These are phyloP conservation scores for Cadophora malorum DNA, from an alignment of 2,329 filamentous ascomycete species.

Conservation along the genomic window DNA sequence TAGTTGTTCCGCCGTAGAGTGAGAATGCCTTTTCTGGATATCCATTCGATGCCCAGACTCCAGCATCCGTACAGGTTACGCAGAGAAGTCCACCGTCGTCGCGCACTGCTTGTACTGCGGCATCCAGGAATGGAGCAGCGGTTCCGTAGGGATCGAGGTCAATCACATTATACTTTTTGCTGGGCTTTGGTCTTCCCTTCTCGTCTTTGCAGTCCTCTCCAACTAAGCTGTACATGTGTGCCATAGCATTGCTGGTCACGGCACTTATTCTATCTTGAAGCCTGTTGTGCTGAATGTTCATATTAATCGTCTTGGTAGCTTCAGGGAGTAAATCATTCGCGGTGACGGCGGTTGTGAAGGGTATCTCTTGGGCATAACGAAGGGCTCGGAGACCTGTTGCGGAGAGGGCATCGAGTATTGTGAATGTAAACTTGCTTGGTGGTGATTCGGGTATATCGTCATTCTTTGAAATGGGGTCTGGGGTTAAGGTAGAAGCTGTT, in stretches of 20 bases:
- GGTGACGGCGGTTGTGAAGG: conserved; percentile 80
- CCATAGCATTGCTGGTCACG: conserved; percentile 81
- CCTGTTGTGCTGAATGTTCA: conserved; percentile 85
- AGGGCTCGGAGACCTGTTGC: conserved; percentile 91
- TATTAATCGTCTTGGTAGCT: conserved; percentile 79
- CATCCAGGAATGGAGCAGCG: conserved; percentile 89
- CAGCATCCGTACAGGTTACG: conserved; percentile 95
- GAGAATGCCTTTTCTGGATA: conserved; percentile 95
- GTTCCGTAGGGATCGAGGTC: conserved; percentile 97
- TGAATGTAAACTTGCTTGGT: conserved; percentile 55
- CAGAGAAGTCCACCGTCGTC: conserved; percentile 89
- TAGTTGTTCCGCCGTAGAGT: conserved; percentile 87
- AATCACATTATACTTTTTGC: conserved; percentile 85
- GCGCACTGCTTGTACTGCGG: conserved; percentile 82
- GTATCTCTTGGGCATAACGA: conserved; percentile 90
- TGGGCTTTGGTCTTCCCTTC: conserved; percentile 44
- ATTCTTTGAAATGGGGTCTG: not conserved
- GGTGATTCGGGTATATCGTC: conserved; percentile 4
- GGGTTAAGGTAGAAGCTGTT: not conserved
- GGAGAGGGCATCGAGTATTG: conserved; percentile 93
- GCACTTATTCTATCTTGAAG: conserved; percentile 74
- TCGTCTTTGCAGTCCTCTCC: conserved; percentile 48
- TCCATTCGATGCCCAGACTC: conserved; percentile 91
- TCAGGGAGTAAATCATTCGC: conserved; percentile 87
- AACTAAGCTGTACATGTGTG: conserved; percentile 86